phyloP scores from a whole-genome alignment of 805 yeast genomes.

The Schwanniomyces polymorphus region DNA sequence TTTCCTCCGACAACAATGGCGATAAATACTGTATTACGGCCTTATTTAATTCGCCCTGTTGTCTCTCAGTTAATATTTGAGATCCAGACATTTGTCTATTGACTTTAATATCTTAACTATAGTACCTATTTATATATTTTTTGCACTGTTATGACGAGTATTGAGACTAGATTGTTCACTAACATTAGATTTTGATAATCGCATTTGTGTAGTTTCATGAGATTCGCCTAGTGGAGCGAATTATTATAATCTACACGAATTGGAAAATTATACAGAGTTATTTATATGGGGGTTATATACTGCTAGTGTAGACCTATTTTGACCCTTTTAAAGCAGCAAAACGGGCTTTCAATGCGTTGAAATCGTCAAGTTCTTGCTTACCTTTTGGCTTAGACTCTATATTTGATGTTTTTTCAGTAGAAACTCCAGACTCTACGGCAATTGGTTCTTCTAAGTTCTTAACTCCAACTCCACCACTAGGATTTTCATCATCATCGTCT shows the following conservation, averaged over 20 bases:
- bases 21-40: constrained; percentile 51
- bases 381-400: constrained; percentile 26
- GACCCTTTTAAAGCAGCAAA: constrained; percentile 67
- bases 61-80: constrained; percentile 38
- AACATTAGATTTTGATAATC: not conserved
- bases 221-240: not conserved
- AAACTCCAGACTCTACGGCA: constrained; percentile 16
- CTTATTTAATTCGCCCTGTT: constrained; percentile 45
- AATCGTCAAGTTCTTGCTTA: constrained; percentile 47
- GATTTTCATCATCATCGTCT: constrained; percentile 30
- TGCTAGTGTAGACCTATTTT: not conserved
- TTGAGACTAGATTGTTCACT: not conserved
- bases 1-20: constrained; percentile 24
- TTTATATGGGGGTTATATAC: not conserved
- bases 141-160: not conserved
- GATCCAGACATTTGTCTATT: constrained; percentile 3
- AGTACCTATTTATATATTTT: not conserved
- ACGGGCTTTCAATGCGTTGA: constrained; percentile 66
- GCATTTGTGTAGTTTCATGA: not conserved
- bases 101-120: not conserved
- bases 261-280: not conserved
- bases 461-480: constrained; percentile 18
- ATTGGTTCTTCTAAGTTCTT: constrained; percentile 18
- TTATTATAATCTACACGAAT: not conserved
- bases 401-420: constrained; percentile 10